Evolutionary conservation across 441 rosid species (phyloP), one percentile per base, ranked within the genome.

Genomic region (Mallotus japonicus): DNA sequence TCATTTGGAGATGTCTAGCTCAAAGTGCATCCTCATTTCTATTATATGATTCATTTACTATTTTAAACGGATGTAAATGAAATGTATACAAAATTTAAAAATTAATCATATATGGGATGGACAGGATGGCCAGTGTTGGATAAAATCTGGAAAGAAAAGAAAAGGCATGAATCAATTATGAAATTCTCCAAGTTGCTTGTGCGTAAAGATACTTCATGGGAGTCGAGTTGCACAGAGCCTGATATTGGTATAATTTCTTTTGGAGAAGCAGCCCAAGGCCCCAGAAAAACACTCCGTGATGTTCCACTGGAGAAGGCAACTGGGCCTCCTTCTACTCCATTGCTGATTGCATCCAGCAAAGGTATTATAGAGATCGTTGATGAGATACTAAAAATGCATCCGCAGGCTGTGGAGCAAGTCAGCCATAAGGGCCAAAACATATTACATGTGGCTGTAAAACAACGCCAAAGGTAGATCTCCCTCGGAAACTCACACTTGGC

Each of bases 321-420:
- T 5, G 60, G 44, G 13, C 58, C 40, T 12, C 72, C 58, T 12
- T 44, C 49, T 1, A 68, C 68, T 2, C 85, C 85, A 9, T 54
- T 82, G 72, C 34, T 82, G 1, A 24, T 69, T 8, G 82, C 80
- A 50, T 62, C 78, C 14, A 54, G 57, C 8, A 44, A 40, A 2
- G 80, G 80, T 16, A 76, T 76, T 17, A 6, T 5, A 24, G 85
- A 82, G 72, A 71, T 82, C 37, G 78, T 74, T 0, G 6, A 46
- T 2, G 66, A 32, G 66, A 79, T 62, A 57, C 70, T 78, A 0
- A 0, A 9, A 0, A 19, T 8, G 12, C 32, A 63, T 22, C 85
- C 85, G 46, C 75, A 73, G 32, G 75, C 75, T 0, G 19, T 74
- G 7, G 77, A 76, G 46, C 71, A 67, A 55, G 22, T 50, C 4